Percentiles rank a stretch among this genome's conserved stretches.
These are phyloP conservation scores for Debaryomycetaceae sp. DNA, from an alignment of 1,139 yeast species.

Conservation along the genomic window DNA sequence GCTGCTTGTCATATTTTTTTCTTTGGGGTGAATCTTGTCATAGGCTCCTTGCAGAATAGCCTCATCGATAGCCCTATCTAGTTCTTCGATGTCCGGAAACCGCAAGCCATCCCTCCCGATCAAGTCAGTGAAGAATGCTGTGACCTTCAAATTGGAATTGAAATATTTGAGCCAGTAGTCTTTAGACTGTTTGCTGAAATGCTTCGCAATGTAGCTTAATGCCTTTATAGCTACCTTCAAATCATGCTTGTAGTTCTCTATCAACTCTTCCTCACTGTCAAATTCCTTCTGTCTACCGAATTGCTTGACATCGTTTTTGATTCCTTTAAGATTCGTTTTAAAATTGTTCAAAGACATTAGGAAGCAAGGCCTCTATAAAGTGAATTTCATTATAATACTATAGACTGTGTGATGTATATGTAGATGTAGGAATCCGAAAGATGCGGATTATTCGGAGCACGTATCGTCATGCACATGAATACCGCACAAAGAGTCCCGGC, in stretches of 20 bases:
- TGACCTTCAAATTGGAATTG: constrained; percentile 29
- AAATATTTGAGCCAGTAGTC: constrained; percentile 35
- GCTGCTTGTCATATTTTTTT: constrained; percentile 24
- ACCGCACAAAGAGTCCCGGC: no score
- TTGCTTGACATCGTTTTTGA: not conserved
- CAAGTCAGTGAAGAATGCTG: constrained; percentile 28
- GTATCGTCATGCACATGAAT: no score
- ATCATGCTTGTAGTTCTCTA: constrained; percentile 43
- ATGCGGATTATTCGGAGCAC: no score
- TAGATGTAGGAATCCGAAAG: no score
- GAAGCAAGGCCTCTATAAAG: no score
- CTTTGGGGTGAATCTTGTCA: constrained; percentile 41
- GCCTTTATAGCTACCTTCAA: constrained; percentile 40
- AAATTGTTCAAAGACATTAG: not conserved
- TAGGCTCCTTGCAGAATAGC: constrained; percentile 28
- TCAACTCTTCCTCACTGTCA: constrained; percentile 36
- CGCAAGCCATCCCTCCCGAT: constrained; percentile 39
- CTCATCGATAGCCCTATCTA: constrained; percentile 32
- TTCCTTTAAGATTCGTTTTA: not conserved
- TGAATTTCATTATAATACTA: no score
- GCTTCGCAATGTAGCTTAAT: constrained; percentile 36
- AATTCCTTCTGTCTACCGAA: not conserved
- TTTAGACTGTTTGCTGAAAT: constrained; percentile 30
- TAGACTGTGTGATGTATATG: no score
- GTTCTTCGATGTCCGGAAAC: constrained; percentile 42